Conservation (phyloP, 179 eudicot genomes). For the Corrigiola litoralis region DNA sequence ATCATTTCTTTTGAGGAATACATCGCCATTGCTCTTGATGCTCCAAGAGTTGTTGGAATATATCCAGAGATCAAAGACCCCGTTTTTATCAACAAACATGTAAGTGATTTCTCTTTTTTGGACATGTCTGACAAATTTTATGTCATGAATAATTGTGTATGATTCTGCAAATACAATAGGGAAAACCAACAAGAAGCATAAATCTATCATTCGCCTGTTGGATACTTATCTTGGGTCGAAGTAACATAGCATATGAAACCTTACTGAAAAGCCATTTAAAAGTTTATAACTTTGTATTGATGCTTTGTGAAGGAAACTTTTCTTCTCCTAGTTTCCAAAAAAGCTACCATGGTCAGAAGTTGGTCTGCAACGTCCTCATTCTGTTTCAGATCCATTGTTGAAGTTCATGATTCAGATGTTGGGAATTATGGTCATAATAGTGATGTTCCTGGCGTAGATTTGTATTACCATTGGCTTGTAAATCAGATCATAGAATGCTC, state of each 20-base stretch:
- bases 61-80: conserved; percentile 97
- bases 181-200: not conserved
- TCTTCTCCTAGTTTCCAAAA: too few species aligned
- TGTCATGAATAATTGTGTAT: not conserved
- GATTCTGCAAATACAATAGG: not conserved
- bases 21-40: conserved; percentile 80
- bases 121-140: not conserved
- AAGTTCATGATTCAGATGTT: not conserved
- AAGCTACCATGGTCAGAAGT: too few species aligned
- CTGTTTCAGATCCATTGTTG: not conserved
- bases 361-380: not conserved
- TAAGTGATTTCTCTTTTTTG: conserved; percentile 27
- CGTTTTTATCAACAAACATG: conserved; percentile 73
- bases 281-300: too few species aligned
- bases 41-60: conserved; percentile 86
- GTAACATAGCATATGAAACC: too few species aligned
- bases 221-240: too few species aligned
- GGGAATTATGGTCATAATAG: not conserved
- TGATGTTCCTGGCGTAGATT: not conserved
- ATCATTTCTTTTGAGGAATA: conserved; percentile 90
- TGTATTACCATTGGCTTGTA: not conserved
- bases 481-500: not conserved
- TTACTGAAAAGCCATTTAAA: too few species aligned
- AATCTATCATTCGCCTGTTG: too few species aligned
- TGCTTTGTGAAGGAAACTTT: too few species aligned